phyloP scores from a whole-genome alignment of 805 yeast genomes.

The Starmerella ratchasimensis region DNA sequence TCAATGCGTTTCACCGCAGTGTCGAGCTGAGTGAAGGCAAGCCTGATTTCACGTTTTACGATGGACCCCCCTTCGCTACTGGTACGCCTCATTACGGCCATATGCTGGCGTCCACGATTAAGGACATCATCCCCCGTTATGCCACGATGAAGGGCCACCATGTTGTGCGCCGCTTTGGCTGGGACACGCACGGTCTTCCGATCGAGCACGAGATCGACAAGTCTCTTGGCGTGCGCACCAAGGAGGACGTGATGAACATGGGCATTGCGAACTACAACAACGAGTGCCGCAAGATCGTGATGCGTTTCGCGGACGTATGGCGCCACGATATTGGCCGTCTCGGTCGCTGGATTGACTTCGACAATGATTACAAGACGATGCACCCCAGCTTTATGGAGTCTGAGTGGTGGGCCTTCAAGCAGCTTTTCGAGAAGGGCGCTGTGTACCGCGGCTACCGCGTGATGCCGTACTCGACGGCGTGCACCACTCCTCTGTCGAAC shows the following conservation, averaged over 20 bases:
- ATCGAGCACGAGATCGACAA: conserved; percentile 98
- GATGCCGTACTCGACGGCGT: conserved; percentile 98
- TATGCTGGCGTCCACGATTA: conserved; percentile 88
- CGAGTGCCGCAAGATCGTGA: conserved; percentile 92
- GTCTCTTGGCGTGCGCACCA: conserved; percentile 82
- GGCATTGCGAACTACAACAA: conserved; percentile 89
- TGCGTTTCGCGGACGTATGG: conserved; percentile 96
- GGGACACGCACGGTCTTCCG: conserved; percentile 99
- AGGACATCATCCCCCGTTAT: conserved; percentile 93
- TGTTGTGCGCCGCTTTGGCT: conserved; percentile 95
- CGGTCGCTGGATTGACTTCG: conserved; percentile 99
- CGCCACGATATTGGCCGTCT: conserved; percentile 80
- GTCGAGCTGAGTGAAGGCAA: conserved; percentile 69
- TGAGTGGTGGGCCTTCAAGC: conserved; percentile 97
- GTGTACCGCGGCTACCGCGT: conserved; percentile 94
- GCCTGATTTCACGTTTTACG: conserved; percentile 85
- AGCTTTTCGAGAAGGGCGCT: conserved; percentile 67
- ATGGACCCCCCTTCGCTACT: conserved; percentile 99
- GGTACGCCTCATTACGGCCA: conserved; percentile 99
- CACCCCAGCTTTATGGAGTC: conserved; percentile 96
- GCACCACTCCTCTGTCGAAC: conserved; percentile 90
- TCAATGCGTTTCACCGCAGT: conserved; percentile 86
- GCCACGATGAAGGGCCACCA: conserved; percentile 95
- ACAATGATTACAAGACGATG: conserved; percentile 92
- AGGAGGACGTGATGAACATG: conserved; percentile 84